These are phyloP conservation scores for Lathyrus aphaca DNA, from an alignment of 306 rosid genomes.

Conservation along the genomic window DNA sequence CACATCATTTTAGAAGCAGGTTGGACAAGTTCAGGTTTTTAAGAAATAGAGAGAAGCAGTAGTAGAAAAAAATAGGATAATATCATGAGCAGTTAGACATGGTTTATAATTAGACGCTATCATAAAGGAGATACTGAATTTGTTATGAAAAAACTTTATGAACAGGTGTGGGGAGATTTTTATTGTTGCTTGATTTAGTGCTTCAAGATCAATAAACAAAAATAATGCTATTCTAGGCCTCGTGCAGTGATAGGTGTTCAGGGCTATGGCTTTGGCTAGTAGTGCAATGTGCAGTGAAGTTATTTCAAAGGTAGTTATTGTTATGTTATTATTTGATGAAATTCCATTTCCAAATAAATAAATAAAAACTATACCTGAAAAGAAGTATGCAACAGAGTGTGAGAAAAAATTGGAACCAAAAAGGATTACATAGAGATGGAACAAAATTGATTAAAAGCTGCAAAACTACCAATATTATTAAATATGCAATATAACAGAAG, in stretches of 20 bases:
- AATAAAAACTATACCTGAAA: neutral
- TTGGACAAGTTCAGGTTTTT: no score
- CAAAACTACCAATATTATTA: neutral
- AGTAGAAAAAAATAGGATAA: neutral
- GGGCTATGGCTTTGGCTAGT: slow-evolving; percentile 16
- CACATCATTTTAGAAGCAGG: neutral
- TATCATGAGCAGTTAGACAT: no score
- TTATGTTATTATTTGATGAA: neutral
- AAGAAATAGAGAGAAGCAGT: no score
- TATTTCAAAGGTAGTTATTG: neutral
- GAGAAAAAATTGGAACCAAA: neutral
- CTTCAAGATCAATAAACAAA: neutral
- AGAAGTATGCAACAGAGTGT: neutral
- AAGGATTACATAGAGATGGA: neutral
- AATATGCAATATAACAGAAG: neutral
- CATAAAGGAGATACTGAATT: no score
- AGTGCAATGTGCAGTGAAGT: neutral
- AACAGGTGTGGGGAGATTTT: neutral
- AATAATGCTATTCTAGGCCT: slow-evolving; percentile 10
- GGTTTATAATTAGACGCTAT: no score
- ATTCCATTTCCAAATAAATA: neutral
- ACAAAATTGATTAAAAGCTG: neutral
- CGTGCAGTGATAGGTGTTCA: slow-evolving; percentile 7
- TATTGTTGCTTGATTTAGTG: neutral
- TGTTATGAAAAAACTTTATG: no score